Base-by-base conservation (phyloP, 2,329 filamentous ascomycete species). In the Penicillium olsonii region DNA sequence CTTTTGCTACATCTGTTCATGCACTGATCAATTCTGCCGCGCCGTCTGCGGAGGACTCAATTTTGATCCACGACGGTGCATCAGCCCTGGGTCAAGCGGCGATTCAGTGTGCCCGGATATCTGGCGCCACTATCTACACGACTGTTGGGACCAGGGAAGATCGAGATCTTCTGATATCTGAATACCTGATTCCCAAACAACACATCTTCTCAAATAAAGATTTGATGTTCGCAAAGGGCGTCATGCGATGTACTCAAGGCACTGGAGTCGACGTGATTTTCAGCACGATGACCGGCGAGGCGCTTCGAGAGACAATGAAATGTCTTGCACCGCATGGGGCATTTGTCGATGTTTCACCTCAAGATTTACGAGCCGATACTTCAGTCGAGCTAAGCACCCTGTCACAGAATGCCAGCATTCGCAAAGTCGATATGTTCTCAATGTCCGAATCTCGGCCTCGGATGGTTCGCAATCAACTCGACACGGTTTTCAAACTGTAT, bases 1-100 rank as follows among this genome's bases (percentile, higher is more conserved):
- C 29, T 4, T 56, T 49, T 11, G 41, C 31, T 4, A 48, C 53
- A 11, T 53, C 45, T 11, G 18, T 58, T 3, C 50, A 56, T 24
- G 53, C 52, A 12, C 49, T 61, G 7, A 7, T 14, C 0, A 31
- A 56, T 4, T 37, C 52, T 18, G 56, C 54, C 2, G 22, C 37
- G 14, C 38, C 58, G 5, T 12, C 15, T 20, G 19, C 48, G 1
- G 35, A 17, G 5, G 26, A 55, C 11, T 50, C 39, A 4, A 26
- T 66, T 5, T 34, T 66, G 8, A 62, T 66, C 27, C 55, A 65
- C 19, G 43, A 41, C 2, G 60, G 48, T 20, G 47, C 48, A 18
- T 20, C 47, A 11, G 52, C 45, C 29, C 29, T 60, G 5, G 59
- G 63, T 9, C 55, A 58, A 35, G 60, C 60, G 17, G 61, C 59